A percentile compares a stretch with the other conserved stretches of the same genome.
Evolutionary conservation across 805 yeast genomes (phyloP).

Genomic region (Saccharomyces cerevisiae): DNA sequence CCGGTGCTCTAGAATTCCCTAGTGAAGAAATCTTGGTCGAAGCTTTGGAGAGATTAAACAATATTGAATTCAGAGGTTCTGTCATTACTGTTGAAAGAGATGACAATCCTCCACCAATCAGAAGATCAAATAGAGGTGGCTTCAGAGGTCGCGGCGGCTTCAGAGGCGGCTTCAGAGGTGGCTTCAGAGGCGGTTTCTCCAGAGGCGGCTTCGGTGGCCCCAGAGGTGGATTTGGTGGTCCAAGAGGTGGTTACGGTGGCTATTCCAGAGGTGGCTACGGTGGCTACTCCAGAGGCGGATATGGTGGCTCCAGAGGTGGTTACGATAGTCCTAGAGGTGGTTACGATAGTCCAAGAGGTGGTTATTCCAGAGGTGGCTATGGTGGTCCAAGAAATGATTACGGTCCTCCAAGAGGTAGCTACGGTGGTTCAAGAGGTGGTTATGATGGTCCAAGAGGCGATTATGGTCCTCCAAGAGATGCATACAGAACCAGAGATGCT

Average conservation of each 20-base stretch:
- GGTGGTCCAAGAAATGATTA: constrained; percentile 23
- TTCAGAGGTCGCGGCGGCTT: constrained; percentile 41
- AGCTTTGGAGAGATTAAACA: constrained; percentile 69
- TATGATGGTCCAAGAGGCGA: constrained; percentile 24
- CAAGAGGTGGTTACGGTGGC: constrained; percentile 26
- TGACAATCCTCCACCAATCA: constrained; percentile 42
- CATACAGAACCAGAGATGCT: constrained; percentile 43
- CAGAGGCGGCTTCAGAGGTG: constrained; percentile 43
- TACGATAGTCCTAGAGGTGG: constrained; percentile 34
- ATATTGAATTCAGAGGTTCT: constrained; percentile 61
- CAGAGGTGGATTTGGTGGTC: constrained; percentile 31
- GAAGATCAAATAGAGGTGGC: constrained; percentile 42
- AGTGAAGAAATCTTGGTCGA: constrained; percentile 66
- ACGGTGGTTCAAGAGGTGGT: constrained; percentile 27
- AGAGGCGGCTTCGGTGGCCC: constrained; percentile 35
- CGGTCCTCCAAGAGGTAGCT: constrained; percentile 26
- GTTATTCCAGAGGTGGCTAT: constrained; percentile 32
- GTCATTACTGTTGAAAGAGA: constrained; percentile 73
- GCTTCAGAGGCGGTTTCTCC: constrained; percentile 33
- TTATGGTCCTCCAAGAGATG: constrained; percentile 33
- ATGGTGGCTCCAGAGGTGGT: constrained; percentile 33
- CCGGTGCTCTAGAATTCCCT: constrained; percentile 40
- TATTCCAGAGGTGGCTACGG: constrained; percentile 28
- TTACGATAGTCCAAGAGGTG: constrained; percentile 21
- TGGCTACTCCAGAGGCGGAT: constrained; percentile 20